Percentiles rank a stretch among this genome's conserved stretches.
These are phyloP conservation scores for Verticillium alfalfae DNA, from an alignment of 2,329 filamentous ascomycete species.

Conservation along the genomic window DNA sequence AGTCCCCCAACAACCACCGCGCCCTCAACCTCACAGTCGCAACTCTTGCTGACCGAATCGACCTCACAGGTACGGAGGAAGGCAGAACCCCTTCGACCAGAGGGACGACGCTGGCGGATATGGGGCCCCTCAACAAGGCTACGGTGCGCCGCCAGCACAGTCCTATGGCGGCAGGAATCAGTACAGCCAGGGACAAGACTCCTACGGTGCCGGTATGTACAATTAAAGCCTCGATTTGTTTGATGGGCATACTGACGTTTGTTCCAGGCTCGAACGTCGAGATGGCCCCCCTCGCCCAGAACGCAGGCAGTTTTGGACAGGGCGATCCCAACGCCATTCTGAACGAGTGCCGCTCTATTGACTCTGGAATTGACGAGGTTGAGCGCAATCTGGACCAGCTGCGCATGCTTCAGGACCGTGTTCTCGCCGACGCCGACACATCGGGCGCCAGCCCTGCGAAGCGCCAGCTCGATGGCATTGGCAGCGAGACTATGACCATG, in stretches of 20 bases:
- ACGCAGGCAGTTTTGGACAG: conserved; percentile 38
- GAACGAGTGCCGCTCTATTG: conserved; percentile 78
- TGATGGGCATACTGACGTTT: conserved; percentile 3
- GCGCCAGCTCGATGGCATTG: conserved; percentile 66
- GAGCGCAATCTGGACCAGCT: conserved; percentile 68
- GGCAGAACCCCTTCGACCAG: conserved; percentile 55
- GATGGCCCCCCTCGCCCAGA: conserved; percentile 61
- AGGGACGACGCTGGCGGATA: conserved; percentile 32
- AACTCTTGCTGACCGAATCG: conserved; percentile 7
- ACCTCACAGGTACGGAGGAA: conserved; percentile 44
- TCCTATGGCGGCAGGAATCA: conserved; percentile 15
- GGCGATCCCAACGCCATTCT: conserved; percentile 71
- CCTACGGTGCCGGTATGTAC: conserved; percentile 12
- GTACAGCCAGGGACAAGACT: conserved; percentile 13
- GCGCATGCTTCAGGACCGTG: conserved; percentile 62
- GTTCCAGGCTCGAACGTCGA: conserved; percentile 52
- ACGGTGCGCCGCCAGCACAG: conserved; percentile 6
- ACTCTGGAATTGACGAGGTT: conserved; percentile 69
- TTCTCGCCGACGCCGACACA: conserved; percentile 70
- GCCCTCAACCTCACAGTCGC: not conserved
- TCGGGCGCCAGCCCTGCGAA: conserved; percentile 59
- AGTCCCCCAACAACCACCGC: too few species aligned
- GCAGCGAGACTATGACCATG: conserved; percentile 73
- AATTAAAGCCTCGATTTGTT: conserved; percentile 6
- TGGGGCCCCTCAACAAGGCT: conserved; percentile 9